Base-by-base conservation (phyloP, 306 rosid genomes). In the Rosa rugosa region DNA sequence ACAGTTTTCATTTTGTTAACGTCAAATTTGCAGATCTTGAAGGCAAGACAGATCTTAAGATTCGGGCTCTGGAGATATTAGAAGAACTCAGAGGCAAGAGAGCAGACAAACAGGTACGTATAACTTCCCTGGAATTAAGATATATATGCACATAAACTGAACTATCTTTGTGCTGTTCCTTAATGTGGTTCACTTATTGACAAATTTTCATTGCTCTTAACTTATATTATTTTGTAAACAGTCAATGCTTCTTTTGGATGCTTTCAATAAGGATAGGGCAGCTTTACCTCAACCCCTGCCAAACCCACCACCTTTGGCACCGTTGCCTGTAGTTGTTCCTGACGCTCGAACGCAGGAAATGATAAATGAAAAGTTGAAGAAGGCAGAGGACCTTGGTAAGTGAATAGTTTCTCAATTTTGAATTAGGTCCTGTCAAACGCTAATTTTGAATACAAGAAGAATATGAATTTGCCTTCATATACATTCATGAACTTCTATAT, bases 331-430 rank as follows among this genome's bases (percentile, higher is more conserved):
- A 49, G 88, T 80, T 71, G 86, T 97, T 67, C 98, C 98, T 20
- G 99, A 96, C 82, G 83, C 98, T 80, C 90, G 90, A 62, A 96
- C 92, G 4, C 99, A 96, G 75, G 99, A 96, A 84, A 89, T 96
- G 99, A 96, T 96, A 84, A 96, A 96, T 93, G 99, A 96, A 73
- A 96, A 96, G 87, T 82, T 96, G 83, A 96, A 91, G 82, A 96
- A 91, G 89, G 99, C 99, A 1, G 99, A 96, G 90, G 99, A 93
- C 79, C 98, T 96, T 57, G 99, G 99, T 96, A 84, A 83, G 91
- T 84, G 51, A 7, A 42, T 51, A 63, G 70, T 41, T 31, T 4
- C 31, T 49, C 71, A 62, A 60, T 11, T 76, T 68, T 44, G 34
- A 42, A n/a, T 66, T 66, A 69, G 71, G 18, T 22, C 17, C 63